These are phyloP conservation scores for Zasmidium cellare DNA, from an alignment of 2,329 filamentous ascomycete species.

Conservation along the genomic window DNA sequence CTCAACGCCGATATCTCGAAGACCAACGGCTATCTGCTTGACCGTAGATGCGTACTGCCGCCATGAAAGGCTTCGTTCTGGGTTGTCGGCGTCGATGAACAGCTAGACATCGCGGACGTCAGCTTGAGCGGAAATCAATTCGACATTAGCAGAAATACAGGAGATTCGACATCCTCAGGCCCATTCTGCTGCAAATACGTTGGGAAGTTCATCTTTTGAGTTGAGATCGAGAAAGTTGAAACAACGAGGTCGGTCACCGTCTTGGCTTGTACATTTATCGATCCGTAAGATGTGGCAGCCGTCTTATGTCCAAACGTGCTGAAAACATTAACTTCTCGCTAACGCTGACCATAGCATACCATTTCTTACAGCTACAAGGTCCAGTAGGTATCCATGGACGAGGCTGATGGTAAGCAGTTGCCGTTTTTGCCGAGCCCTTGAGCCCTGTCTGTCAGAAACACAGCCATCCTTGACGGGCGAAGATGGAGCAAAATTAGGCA, in stretches of 20 bases:
- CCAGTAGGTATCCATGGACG: neutral
- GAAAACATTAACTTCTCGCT: neutral
- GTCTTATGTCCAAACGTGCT: neutral
- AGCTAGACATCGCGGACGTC: neutral
- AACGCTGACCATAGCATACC: neutral
- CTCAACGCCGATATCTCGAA: conserved; percentile 1
- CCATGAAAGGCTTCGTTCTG: neutral
- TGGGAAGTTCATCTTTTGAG: neutral
- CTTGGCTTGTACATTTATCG: neutral
- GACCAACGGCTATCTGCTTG: conserved; percentile 11
- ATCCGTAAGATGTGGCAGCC: neutral
- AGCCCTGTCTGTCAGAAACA: neutral
- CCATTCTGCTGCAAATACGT: neutral
- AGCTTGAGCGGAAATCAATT: neutral
- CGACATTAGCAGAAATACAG: neutral
- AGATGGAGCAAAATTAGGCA: too few species aligned
- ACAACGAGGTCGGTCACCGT: neutral
- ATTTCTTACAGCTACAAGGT: neutral
- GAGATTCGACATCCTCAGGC: neutral
- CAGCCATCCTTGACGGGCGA: neutral
- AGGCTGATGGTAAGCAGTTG: neutral
- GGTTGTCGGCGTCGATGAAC: conserved; percentile 1
- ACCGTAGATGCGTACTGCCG: conserved; percentile 9
- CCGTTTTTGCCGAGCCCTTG: neutral
- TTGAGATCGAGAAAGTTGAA: neutral